These are phyloP conservation scores for Hibiscus mutabilis DNA, from an alignment of 345 rosid genomes.

Conservation along the genomic window DNA sequence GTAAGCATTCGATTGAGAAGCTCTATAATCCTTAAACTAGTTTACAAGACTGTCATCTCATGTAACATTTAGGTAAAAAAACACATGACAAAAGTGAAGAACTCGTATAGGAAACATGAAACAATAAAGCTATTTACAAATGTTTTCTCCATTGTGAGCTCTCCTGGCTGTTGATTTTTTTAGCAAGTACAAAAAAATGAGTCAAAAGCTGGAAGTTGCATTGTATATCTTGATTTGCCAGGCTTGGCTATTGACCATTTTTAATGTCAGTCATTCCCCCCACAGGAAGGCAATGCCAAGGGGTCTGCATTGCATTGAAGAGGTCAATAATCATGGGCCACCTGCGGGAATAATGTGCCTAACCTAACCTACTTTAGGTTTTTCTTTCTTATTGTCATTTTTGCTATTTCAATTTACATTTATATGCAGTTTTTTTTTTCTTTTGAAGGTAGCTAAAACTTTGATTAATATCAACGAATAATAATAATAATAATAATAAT, in stretches of 20 bases:
- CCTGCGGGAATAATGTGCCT: neutral
- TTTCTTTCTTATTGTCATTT: too few relatives aligned
- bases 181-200: neutral
- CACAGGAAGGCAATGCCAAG: neutral
- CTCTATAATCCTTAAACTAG: neutral
- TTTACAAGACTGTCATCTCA: neutral
- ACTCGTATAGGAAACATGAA: neutral
- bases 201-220: neutral
- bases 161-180: neutral
- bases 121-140: neutral
- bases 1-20: neutral
- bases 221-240: neutral
- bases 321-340: neutral
- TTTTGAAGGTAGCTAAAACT: too few relatives aligned
- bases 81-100: neutral
- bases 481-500: too few relatives aligned
- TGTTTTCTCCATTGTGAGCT: slow-evolving; percentile 1
- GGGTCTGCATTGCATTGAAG: neutral
- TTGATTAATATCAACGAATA: too few relatives aligned
- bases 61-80: neutral
- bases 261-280: neutral
- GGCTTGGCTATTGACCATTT: neutral
- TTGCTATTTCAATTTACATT: too few relatives aligned
- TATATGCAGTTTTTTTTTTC: too few relatives aligned
- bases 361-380: too few relatives aligned